phyloP scores from a whole-genome alignment of 1,284 basidiomycete species.

The Lentinula novae-zelandiae region DNA sequence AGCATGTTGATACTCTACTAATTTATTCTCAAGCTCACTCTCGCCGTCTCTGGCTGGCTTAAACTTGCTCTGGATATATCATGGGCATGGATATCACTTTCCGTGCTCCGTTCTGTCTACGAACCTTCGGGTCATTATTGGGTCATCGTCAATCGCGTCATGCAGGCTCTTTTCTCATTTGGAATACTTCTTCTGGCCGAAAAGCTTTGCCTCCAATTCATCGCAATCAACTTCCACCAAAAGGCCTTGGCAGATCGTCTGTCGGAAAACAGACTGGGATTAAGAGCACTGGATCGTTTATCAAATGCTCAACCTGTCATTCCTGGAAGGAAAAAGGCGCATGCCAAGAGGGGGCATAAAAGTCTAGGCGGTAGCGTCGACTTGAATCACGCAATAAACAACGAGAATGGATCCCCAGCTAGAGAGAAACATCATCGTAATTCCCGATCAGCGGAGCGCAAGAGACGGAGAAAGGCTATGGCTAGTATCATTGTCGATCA shows the following conservation, averaged over 20 bases:
- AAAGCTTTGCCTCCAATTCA: slow-evolving; percentile 68
- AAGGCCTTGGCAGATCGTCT: slow-evolving; percentile 71
- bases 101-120: slow-evolving; percentile 52
- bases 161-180: slow-evolving; percentile 68
- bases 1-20: background rate
- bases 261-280: slow-evolving; percentile 62
- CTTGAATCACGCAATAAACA: slow-evolving; percentile 18
- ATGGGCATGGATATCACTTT: slow-evolving; percentile 71
- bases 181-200: slow-evolving; percentile 62
- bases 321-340: slow-evolving; percentile 15
- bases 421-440: slow-evolving; percentile 15
- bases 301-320: slow-evolving; percentile 55
- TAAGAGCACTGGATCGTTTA: slow-evolving; percentile 65
- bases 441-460: slow-evolving; percentile 26
- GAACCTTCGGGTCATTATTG: slow-evolving; percentile 65
- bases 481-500: slow-evolving; percentile 68
- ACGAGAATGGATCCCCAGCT: slow-evolving; percentile 10
- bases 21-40: slow-evolving; percentile 38
- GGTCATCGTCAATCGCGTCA: slow-evolving; percentile 62
- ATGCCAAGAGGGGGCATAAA: slow-evolving; percentile 21
- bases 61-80: slow-evolving; percentile 62
- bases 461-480: slow-evolving; percentile 49
- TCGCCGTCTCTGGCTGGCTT: slow-evolving; percentile 68
- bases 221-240: slow-evolving; percentile 77
- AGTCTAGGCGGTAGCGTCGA: slow-evolving; percentile 18